Conservation (phyloP, 495 filamentous ascomycete genomes). For the Elaphomyces granulatus region DNA sequence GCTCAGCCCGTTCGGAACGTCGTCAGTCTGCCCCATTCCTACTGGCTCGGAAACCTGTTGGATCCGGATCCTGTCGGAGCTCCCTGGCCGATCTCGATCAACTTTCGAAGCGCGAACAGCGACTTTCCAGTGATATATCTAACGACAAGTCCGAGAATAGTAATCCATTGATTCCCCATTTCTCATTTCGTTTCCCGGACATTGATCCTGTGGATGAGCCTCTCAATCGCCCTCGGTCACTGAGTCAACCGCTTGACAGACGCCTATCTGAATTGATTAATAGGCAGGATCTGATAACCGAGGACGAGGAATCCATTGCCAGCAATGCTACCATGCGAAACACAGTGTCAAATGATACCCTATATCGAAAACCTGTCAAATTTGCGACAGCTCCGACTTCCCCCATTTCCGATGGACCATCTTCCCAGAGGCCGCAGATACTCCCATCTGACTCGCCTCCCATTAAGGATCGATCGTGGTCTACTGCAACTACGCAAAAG, state of each 20-base stretch:
- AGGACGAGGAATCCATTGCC: not conserved
- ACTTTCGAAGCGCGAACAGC: constrained; percentile 12
- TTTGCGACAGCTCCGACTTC: constrained; percentile 12
- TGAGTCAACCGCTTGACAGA: not conserved
- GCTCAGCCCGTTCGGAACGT: constrained; percentile 12
- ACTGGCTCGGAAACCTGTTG: constrained; percentile 29
- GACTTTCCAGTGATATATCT: constrained; percentile 2
- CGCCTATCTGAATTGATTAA: not conserved
- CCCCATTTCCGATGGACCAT: constrained; percentile 16
- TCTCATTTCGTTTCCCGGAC: constrained; percentile 12
- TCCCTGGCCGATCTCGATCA: constrained; percentile 19
- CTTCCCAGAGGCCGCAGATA: constrained; percentile 10
- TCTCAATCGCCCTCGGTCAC: not conserved
- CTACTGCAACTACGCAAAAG: not conserved
- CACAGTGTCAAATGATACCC: not conserved
- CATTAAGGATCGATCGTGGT: not conserved
- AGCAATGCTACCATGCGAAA: not conserved
- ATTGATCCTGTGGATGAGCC: not conserved
- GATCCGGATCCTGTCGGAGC: constrained; percentile 20
- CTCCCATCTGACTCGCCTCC: constrained; percentile 1
- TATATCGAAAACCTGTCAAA: constrained; percentile 8
- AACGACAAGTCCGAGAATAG: constrained; percentile 1
- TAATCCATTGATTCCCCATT: constrained; percentile 29
- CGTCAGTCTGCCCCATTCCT: constrained; percentile 15
- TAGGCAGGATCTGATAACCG: not conserved